Conservation (phyloP, 2,329 filamentous ascomycete species). For the Westerdykella aurantiaca region DNA sequence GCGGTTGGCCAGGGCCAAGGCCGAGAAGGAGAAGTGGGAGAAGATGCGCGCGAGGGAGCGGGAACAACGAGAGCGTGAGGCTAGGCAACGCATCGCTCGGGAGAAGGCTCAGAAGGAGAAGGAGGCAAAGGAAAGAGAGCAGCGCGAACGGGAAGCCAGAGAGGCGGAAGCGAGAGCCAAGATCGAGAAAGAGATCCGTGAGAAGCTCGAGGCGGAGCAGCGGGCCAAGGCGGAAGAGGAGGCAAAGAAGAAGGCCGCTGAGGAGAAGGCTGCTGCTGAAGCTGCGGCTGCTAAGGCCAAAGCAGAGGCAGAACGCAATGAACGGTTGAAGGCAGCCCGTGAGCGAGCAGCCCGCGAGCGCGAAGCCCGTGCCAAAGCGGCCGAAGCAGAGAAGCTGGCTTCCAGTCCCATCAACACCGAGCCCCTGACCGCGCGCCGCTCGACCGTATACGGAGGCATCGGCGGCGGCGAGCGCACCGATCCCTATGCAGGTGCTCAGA, state of each 20-base stretch:
- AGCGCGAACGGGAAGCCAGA: slow-evolving; percentile 31
- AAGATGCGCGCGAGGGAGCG: slow-evolving; percentile 45
- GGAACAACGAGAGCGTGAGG: slow-evolving; percentile 45
- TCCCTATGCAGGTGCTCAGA: slow-evolving; percentile 59
- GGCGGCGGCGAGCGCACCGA: slow-evolving; percentile 64
- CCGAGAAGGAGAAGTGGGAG: slow-evolving; percentile 49
- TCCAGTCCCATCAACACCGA: slow-evolving; percentile 16
- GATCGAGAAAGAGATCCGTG: slow-evolving; percentile 40
- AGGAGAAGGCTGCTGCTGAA: slow-evolving; percentile 15
- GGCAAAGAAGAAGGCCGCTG: slow-evolving; percentile 12
- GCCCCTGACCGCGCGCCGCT: slow-evolving; percentile 21
- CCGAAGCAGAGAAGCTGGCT: slow-evolving; percentile 28
- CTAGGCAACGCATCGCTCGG: slow-evolving; percentile 42
- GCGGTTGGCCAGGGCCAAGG: slow-evolving; percentile 40
- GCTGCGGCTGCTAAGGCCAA: slow-evolving; percentile 28
- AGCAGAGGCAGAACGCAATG: slow-evolving; percentile 30
- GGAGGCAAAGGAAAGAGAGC: slow-evolving; percentile 38
- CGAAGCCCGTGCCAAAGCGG: slow-evolving; percentile 31
- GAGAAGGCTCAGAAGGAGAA: slow-evolving; percentile 38
- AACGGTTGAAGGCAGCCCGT: slow-evolving; percentile 35
- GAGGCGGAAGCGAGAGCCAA: slow-evolving; percentile 34
- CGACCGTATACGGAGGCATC: slow-evolving; percentile 35
- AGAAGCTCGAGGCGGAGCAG: slow-evolving; percentile 38
- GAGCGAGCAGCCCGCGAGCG: slow-evolving; percentile 37
- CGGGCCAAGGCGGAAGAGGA: slow-evolving; percentile 12